Evolutionary conservation across 208 protist species (phyloP).

Genomic region (Trichomonas tenax): DNA sequence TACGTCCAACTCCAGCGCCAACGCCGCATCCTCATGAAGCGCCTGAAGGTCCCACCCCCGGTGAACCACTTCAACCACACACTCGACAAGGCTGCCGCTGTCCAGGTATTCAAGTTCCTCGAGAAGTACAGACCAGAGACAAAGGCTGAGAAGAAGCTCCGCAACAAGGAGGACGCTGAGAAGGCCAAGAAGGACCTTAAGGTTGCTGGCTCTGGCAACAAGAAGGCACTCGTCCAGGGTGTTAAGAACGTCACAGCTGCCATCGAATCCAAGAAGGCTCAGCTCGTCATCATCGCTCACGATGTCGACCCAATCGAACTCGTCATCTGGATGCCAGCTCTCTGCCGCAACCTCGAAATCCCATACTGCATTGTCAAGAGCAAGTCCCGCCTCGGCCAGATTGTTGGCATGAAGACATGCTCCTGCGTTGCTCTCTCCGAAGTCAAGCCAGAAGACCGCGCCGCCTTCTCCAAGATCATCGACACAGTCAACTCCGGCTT

Average conservation of each 20-base stretch:
- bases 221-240: slow-evolving; percentile 78
- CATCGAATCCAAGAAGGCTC: slow-evolving; percentile 92
- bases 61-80: slow-evolving; percentile 72
- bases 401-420: slow-evolving; percentile 87
- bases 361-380: slow-evolving; percentile 98
- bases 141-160: slow-evolving; percentile 63
- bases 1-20: slow-evolving; percentile 95
- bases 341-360: slow-evolving; percentile 93
- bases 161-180: slow-evolving; percentile 68
- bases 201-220: slow-evolving; percentile 54
- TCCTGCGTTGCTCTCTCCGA: slow-evolving; percentile 77
- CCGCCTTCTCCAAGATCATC: neutral
- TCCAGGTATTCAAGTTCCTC: slow-evolving; percentile 60
- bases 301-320: slow-evolving; percentile 98
- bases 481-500: neutral
- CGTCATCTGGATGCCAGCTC: slow-evolving; percentile 91
- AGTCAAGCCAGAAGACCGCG: slow-evolving; percentile 63
- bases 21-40: slow-evolving; percentile 78
- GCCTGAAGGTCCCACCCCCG: slow-evolving; percentile 82
- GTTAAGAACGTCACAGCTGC: slow-evolving; percentile 89
- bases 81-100: slow-evolving; percentile 48
- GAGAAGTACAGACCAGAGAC: slow-evolving; percentile 68
- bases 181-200: slow-evolving; percentile 32
- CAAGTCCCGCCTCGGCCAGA: slow-evolving; percentile 84
- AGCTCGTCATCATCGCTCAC: slow-evolving; percentile 96